Conservation (phyloP, 2,329 filamentous ascomycete genomes). For the Aspergillus tamarii region DNA sequence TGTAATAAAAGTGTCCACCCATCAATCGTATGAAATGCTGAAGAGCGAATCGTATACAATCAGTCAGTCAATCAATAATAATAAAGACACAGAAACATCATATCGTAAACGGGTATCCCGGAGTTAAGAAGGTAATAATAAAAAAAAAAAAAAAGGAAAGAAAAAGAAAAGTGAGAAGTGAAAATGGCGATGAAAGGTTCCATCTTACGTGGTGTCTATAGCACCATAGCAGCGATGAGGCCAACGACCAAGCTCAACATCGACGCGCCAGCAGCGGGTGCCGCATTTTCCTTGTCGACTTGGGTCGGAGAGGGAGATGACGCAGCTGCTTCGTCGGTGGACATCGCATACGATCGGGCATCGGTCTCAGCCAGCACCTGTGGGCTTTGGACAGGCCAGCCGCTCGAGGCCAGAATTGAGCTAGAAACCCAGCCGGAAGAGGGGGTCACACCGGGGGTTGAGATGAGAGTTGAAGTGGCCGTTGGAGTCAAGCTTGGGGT, state of each 20-base stretch:
- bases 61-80: conserved; percentile 3
- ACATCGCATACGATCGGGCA: conserved; percentile 12
- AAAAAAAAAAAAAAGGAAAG: not conserved
- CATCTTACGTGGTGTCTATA: not conserved
- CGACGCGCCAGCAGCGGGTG: conserved; percentile 20
- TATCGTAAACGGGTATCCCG: conserved; percentile 6
- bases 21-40: conserved; percentile 2
- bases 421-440: conserved; percentile 20
- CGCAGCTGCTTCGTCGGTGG: conserved; percentile 7
- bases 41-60: not conserved
- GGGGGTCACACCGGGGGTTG: conserved; percentile 12
- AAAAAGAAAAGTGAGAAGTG: not conserved
- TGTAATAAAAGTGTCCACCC: not conserved
- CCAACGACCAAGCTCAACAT: conserved; percentile 23
- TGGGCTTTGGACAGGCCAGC: conserved; percentile 29
- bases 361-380: conserved; percentile 32
- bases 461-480: conserved; percentile 23
- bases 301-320: conserved; percentile 6
- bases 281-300: conserved; percentile 7
- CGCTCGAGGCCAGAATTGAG: conserved; percentile 21
- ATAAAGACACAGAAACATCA: conserved; percentile 3
- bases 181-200: not conserved
- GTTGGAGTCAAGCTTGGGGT: conserved; percentile 18
- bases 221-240: conserved; percentile 20
- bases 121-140: conserved; percentile 1